Base-by-base conservation (phyloP, 768 basidiomycete genomes). In the Crucibulum laeve region DNA sequence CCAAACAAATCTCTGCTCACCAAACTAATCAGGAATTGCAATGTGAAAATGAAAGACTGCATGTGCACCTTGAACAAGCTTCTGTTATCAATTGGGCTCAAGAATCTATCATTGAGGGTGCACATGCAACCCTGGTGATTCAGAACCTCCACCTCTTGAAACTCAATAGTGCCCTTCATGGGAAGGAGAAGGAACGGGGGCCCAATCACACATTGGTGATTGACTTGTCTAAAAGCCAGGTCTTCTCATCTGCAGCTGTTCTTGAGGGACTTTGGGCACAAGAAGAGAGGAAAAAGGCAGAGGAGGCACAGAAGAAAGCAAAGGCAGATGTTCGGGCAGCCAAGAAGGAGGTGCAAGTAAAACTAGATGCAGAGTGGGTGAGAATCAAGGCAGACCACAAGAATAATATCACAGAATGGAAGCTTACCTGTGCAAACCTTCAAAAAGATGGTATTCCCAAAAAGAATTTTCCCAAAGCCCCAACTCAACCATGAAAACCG, bases 81-180 rank as follows among this genome's bases (percentile, higher is more conserved):
- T 28, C 37, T 13, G 30, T 41, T 25, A 40, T 44, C 42, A 21
- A 40, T 36, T 17, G 30, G 15, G 52, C 51, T 14, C 40, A 43
- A 15, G 43, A 43, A 5, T 26, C 37, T 15, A 44, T 42, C 18
- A 36, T 52, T 15, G 49, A 53, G 38, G 38, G 49, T 6, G 30
- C 40, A 5, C 39, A 57, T 50, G 56, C 49, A 10, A 49, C 51
- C 26, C 41, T 57, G 6, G 44, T 57, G 3, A 15, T 51, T 14
- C 55, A 54, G 33, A 46, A 54, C 32, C 32, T 54, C 13, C 50
- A 53, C 34, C 47, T 50, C 5, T 11, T 21, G 5, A 44, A 45
- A 36, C 43, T 39, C 2, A 52, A 54, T 34, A 8, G 33, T 4
- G 53, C 51, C 5, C 50, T 54, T 14, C 17, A 52, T 34, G 39